phyloP scores from a whole-genome alignment of 306 rosid species.

The Albizia julibrissin region DNA sequence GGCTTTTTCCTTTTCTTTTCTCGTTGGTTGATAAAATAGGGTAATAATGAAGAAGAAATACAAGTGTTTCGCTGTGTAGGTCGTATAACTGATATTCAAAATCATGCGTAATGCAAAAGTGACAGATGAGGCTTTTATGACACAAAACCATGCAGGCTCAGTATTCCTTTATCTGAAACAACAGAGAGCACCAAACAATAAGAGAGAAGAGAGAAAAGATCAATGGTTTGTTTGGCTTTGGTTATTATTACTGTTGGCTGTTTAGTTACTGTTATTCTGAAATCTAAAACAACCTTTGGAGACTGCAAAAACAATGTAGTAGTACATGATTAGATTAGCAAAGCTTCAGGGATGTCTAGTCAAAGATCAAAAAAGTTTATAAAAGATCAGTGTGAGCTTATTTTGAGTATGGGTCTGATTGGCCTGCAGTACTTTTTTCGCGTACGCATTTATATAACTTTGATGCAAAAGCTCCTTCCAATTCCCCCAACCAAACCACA shows the following conservation, averaged over 20 bases:
- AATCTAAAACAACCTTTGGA: constrained; percentile 18
- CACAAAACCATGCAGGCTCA: neutral
- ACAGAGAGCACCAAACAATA: neutral
- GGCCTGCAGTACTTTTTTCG: constrained; percentile 35
- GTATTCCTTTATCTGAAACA: neutral
- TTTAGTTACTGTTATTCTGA: constrained; percentile 38
- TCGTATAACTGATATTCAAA: constrained; percentile 7
- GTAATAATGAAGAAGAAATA: neutral
- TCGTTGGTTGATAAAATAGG: neutral
- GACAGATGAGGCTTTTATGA: neutral
- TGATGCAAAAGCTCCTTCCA: constrained; percentile 47
- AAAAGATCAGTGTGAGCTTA: neutral
- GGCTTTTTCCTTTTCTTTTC: neutral
- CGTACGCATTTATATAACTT: constrained; percentile 44
- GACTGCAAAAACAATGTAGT: neutral
- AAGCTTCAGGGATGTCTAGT: constrained; percentile 10
- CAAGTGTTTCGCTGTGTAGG: neutral
- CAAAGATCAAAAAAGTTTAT: constrained; percentile 3
- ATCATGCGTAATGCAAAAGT: neutral
- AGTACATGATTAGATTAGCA: constrained; percentile 14
- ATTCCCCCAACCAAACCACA: neutral
- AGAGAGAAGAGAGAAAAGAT: neutral
- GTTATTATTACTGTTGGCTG: constrained; percentile 6
- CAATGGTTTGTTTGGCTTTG: constrained; percentile 16
- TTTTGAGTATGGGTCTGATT: constrained; percentile 39